Evolutionary conservation across 257 asterid species (phyloP).

Genomic region (Forsythia suspensa): DNA sequence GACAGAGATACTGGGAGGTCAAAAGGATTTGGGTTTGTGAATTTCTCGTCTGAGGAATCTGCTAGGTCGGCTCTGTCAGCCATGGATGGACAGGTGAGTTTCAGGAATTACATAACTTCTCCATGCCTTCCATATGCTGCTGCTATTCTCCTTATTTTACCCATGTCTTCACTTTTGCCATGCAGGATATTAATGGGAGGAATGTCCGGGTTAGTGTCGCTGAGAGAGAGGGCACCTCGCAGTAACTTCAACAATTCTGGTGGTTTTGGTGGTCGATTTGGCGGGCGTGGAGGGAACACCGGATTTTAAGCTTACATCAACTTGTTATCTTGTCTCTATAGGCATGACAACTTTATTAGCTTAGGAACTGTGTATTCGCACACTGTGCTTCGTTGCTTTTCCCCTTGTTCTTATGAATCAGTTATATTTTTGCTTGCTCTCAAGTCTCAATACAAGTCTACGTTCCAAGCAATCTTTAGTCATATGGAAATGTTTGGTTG

Average conservation of each 20-base stretch:
- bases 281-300: slow-evolving; percentile 35
- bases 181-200: slow-evolving; percentile 66
- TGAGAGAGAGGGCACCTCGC: slow-evolving; percentile 63
- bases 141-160: background rate
- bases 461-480: too few species aligned
- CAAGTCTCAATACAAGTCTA: too few species aligned
- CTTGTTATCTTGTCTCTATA: slow-evolving; percentile 29
- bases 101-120: background rate
- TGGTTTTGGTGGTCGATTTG: slow-evolving; percentile 25
- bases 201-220: slow-evolving; percentile 66
- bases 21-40: slow-evolving; percentile 83
- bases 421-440: too few species aligned
- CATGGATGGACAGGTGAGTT: slow-evolving; percentile 89
- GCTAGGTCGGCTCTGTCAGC: slow-evolving; percentile 69
- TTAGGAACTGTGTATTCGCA: slow-evolving; percentile 17
- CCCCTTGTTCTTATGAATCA: too few species aligned
- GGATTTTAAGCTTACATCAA: slow-evolving; percentile 27
- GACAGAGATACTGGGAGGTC: slow-evolving; percentile 84
- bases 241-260: slow-evolving; percentile 21
- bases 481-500: too few species aligned
- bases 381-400: background rate
- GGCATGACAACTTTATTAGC: slow-evolving; percentile 25
- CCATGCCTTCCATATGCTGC: background rate
- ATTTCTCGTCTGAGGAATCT: slow-evolving; percentile 43
- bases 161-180: background rate